A percentile compares a stretch with the other conserved stretches of the same genome.
These are phyloP conservation scores for Chrysoporthe puriensis DNA, from an alignment of 2,329 filamentous ascomycete species.

Conservation along the genomic window DNA sequence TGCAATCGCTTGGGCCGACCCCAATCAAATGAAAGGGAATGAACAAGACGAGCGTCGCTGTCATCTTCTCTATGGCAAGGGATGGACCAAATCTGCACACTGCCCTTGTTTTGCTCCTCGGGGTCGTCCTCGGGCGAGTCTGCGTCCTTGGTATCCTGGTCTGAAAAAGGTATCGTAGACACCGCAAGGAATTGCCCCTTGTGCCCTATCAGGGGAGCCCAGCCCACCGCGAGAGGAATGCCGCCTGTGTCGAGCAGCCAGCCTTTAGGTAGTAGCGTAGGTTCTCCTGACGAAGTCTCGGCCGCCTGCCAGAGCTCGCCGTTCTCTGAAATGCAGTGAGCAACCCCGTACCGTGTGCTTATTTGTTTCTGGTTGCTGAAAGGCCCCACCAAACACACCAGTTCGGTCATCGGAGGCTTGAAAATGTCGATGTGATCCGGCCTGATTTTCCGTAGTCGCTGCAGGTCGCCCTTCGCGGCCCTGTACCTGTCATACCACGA, in stretches of 20 bases:
- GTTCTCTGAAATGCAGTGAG: slow-evolving; percentile 34
- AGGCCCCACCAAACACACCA: slow-evolving; percentile 36
- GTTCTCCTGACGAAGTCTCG: slow-evolving; percentile 30
- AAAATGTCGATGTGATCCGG: slow-evolving; percentile 27
- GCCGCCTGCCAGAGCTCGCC: slow-evolving; percentile 38
- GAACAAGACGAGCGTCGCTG: slow-evolving; percentile 18
- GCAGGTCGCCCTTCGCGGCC: slow-evolving; percentile 25
- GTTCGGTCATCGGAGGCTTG: slow-evolving; percentile 28
- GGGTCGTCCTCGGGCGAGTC: slow-evolving; percentile 16
- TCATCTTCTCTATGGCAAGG: slow-evolving; percentile 20
- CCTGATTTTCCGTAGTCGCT: slow-evolving; percentile 28
- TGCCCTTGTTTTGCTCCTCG: slow-evolving; percentile 22
- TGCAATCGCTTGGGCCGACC: slow-evolving; percentile 54
- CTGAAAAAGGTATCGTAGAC: slow-evolving; percentile 53
- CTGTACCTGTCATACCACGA: slow-evolving; percentile 35
- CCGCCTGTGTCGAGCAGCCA: slow-evolving; percentile 61
- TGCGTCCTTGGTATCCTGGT: slow-evolving; percentile 44
- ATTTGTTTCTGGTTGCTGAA: slow-evolving; percentile 34
- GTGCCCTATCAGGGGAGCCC: slow-evolving; percentile 48
- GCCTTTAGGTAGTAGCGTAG: slow-evolving; percentile 36
- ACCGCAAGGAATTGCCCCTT: slow-evolving; percentile 55
- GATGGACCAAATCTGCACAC: slow-evolving; percentile 28
- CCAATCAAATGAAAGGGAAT: slow-evolving; percentile 48
- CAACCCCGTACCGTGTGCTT: slow-evolving; percentile 20
- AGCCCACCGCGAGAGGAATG: slow-evolving; percentile 55